These are phyloP conservation scores for Candida pseudoviswanathii DNA, from an alignment of 1,139 yeast species.

Conservation along the genomic window DNA sequence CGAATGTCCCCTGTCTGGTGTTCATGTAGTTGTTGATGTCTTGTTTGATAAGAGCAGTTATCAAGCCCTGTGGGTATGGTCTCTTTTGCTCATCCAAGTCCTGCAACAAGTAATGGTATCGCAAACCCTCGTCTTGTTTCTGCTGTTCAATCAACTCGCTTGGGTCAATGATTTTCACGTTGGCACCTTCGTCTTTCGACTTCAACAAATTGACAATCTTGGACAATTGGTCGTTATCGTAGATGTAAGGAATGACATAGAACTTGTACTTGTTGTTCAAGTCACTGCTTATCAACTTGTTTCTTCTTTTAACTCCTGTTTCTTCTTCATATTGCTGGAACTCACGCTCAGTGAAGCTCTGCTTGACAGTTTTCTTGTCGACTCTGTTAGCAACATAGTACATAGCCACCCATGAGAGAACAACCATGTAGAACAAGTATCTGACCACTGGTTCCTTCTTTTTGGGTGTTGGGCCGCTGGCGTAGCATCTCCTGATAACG, in stretches of 20 bases:
- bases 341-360: constrained; percentile 59
- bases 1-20: constrained; percentile 45
- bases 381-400: constrained; percentile 53
- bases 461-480: constrained; percentile 11
- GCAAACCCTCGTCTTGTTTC: constrained; percentile 39
- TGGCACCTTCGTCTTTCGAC: constrained; percentile 21
- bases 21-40: constrained; percentile 42
- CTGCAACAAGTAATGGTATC: constrained; percentile 43
- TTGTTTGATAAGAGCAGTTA: constrained; percentile 57
- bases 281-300: constrained; percentile 39
- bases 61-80: constrained; percentile 56
- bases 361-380: constrained; percentile 53
- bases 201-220: constrained; percentile 22
- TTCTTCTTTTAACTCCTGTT: constrained; percentile 58
- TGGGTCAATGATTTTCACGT: constrained; percentile 53
- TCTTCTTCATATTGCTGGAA: constrained; percentile 52
- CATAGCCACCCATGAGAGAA: constrained; percentile 56
- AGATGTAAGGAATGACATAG: constrained; percentile 46
- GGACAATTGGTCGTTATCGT: constrained; percentile 23
- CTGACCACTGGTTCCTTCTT: constrained; percentile 42
- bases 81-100: constrained; percentile 38
- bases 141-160: constrained; percentile 46
- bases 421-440: constrained; percentile 50
- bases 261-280: constrained; percentile 36
- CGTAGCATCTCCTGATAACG: constrained; percentile 12